phyloP scores from a whole-genome alignment of 208 protist species.

The Trypanosoma brucei region DNA sequence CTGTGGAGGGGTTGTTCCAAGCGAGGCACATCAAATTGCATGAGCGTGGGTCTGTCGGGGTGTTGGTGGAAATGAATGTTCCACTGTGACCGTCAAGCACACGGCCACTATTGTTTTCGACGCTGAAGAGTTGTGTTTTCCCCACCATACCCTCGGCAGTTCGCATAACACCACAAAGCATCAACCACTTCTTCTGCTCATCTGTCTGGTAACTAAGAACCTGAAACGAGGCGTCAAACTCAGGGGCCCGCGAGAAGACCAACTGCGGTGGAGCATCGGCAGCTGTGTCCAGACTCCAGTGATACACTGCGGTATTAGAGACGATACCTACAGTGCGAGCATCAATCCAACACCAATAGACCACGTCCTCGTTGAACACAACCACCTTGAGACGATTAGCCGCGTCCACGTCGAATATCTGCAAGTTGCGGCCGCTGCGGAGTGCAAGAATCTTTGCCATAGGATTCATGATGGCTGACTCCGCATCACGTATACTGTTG shows the following conservation, averaged over 20 bases:
- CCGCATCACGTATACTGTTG: conserved; percentile 96
- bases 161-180: conserved; percentile 93
- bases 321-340: conserved; percentile 94
- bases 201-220: conserved; percentile 98
- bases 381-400: conserved; percentile 94
- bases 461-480: conserved; percentile 98
- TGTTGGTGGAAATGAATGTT: conserved; percentile 87
- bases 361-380: conserved; percentile 92
- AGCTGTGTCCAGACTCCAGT: conserved; percentile 94
- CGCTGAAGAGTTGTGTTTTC: conserved; percentile 96
- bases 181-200: conserved; percentile 92
- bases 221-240: conserved; percentile 87
- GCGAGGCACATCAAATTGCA: conserved; percentile 96
- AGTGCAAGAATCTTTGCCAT: conserved; percentile 95
- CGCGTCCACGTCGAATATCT: conserved; percentile 98
- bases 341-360: conserved; percentile 98
- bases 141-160: conserved; percentile 89
- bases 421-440: conserved; percentile 93
- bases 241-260: conserved; percentile 94
- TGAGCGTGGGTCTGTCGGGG: conserved; percentile 57
- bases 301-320: conserved; percentile 94
- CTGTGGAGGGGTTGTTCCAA: conserved; percentile 76
- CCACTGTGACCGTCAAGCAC: conserved; percentile 96
- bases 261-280: conserved; percentile 89
- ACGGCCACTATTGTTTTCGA: conserved; percentile 93